A percentile compares a stretch with the other conserved stretches of the same genome.
phyloP scores from a whole-genome alignment of 768 basidiomycete genomes.

The Rhizopogon roseolus region DNA sequence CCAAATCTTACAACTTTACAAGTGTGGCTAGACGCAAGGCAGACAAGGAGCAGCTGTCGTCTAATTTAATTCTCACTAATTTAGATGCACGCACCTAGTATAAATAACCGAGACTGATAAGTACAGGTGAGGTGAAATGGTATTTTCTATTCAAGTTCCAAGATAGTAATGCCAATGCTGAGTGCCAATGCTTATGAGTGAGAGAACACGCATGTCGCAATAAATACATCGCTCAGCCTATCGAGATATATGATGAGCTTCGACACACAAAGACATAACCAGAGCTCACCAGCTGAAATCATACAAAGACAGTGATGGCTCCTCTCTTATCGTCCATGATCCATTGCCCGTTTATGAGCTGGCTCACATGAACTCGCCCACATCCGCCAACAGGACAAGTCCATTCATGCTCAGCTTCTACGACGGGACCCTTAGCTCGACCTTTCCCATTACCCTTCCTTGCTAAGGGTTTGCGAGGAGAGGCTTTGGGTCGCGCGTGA shows the following conservation, averaged over 20 bases:
- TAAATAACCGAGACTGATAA: not conserved
- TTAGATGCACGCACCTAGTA: not conserved
- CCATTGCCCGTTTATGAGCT: conserved; percentile 58
- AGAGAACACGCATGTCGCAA: not conserved
- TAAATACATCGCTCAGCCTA: not conserved
- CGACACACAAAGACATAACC: not conserved
- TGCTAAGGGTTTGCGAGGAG: conserved; percentile 2
- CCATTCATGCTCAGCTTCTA: conserved; percentile 54
- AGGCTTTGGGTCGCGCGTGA: not conserved
- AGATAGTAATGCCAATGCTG: not conserved
- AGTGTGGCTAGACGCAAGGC: not conserved
- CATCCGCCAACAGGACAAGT: conserved; percentile 61
- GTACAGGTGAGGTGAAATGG: not conserved
- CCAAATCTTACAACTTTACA: not conserved
- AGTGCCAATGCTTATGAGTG: not conserved
- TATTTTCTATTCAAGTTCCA: not conserved
- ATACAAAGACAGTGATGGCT: conserved; percentile 35
- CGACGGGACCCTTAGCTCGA: conserved; percentile 31
- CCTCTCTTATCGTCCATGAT: conserved; percentile 45
- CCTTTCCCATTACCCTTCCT: conserved; percentile 28
- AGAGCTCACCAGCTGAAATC: conserved; percentile 7
- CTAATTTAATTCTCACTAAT: not conserved
- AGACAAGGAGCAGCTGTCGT: not conserved
- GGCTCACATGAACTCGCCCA: conserved; percentile 47
- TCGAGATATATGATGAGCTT: not conserved